These are phyloP conservation scores for Rhipidocladum racemiflorum DNA, from an alignment of 176 grass and related monocot genomes.

Conservation along the genomic window DNA sequence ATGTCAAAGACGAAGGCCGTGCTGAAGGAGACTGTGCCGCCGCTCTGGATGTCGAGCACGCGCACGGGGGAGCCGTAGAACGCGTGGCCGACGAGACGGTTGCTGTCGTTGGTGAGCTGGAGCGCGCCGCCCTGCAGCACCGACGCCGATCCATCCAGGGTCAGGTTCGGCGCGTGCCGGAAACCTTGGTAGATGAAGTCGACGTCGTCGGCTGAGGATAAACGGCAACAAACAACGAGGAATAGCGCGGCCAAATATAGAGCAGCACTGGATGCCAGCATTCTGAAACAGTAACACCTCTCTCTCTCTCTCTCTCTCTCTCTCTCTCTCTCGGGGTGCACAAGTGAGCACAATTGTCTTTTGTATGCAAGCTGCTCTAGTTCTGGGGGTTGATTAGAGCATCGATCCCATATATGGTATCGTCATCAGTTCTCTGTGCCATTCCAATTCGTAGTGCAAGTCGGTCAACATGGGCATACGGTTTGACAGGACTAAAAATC, in stretches of 20 bases:
- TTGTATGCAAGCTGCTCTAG: not conserved
- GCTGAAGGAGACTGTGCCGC: slow-evolving; percentile 31
- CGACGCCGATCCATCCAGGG: slow-evolving; percentile 30
- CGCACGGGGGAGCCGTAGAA: slow-evolving; percentile 32
- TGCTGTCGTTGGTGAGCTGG: slow-evolving; percentile 48
- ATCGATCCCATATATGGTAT: too few species aligned
- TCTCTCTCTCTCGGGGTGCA: too few species aligned
- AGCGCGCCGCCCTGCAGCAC: slow-evolving; percentile 31
- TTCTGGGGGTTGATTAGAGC: not conserved
- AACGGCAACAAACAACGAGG: not conserved
- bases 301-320: too few species aligned
- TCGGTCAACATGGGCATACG: too few species aligned
- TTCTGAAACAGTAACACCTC: not conserved
- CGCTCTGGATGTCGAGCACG: not conserved
- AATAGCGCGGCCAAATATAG: not conserved
- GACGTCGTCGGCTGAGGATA: not conserved
- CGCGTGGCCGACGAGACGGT: slow-evolving; percentile 36
- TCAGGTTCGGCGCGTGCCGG: slow-evolving; percentile 24
- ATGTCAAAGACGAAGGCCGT: slow-evolving; percentile 49
- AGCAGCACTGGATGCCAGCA: not conserved
- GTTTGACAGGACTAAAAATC: too few species aligned
- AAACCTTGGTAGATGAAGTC: slow-evolving; percentile 49
- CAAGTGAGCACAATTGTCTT: too few species aligned
- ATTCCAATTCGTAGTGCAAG: too few species aligned
- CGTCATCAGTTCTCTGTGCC: too few species aligned